phyloP scores from a whole-genome alignment of 805 yeast genomes.

The Metschnikowia bowlesiae region DNA sequence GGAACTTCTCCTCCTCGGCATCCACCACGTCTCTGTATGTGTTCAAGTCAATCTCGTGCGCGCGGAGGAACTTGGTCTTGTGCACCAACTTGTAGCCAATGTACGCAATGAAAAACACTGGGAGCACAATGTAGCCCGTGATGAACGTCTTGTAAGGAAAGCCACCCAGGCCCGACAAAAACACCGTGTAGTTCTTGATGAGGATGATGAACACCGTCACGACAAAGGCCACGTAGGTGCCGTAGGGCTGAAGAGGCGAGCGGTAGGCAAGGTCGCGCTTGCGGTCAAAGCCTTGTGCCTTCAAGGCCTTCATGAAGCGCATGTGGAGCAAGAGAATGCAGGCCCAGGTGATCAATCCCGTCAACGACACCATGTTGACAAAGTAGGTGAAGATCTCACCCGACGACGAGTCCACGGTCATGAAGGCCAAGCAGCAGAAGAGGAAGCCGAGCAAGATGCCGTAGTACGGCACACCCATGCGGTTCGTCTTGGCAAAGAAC shows the following conservation, averaged over 20 bases:
- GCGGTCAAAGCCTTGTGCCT: slow-evolving; percentile 63
- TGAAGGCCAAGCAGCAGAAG: slow-evolving; percentile 65
- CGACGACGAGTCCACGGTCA: slow-evolving; percentile 59
- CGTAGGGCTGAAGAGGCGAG: slow-evolving; percentile 70
- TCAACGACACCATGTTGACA: slow-evolving; percentile 72
- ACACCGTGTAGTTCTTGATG: slow-evolving; percentile 64
- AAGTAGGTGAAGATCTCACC: slow-evolving; percentile 60
- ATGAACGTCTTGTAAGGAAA: slow-evolving; percentile 57
- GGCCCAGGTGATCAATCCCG: slow-evolving; percentile 73
- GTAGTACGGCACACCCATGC: slow-evolving; percentile 65
- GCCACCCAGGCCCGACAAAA: slow-evolving; percentile 41
- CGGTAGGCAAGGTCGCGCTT: slow-evolving; percentile 47
- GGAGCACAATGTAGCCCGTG: slow-evolving; percentile 75
- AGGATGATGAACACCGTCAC: slow-evolving; percentile 53
- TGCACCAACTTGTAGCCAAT: slow-evolving; percentile 56
- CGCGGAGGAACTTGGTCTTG: slow-evolving; percentile 45
- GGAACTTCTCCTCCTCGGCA: slow-evolving; percentile 44
- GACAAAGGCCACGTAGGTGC: slow-evolving; percentile 53
- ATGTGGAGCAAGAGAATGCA: slow-evolving; percentile 66
- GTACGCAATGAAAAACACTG: slow-evolving; percentile 52
- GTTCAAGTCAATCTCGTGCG: slow-evolving; percentile 57
- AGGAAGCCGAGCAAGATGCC: slow-evolving; percentile 47
- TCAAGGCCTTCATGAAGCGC: slow-evolving; percentile 58
- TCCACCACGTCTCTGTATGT: slow-evolving; percentile 55
- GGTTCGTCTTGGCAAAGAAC: slow-evolving; percentile 43